phyloP scores from a whole-genome alignment of 2,329 filamentous ascomycete species.

The Neonectria magnoliae region DNA sequence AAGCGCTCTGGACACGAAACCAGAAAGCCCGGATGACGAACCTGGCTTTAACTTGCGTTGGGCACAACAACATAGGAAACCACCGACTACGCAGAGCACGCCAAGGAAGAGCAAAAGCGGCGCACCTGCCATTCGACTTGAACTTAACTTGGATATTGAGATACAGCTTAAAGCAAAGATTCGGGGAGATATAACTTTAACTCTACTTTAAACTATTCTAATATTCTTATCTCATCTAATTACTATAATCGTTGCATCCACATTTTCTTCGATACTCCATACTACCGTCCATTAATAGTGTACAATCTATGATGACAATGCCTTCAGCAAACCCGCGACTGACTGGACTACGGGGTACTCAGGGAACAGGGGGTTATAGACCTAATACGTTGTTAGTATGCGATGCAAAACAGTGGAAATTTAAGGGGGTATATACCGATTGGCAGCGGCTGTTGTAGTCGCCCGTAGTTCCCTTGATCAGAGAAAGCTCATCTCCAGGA shows the following conservation, averaged over 20 bases:
- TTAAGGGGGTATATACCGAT: slow-evolving; percentile 21
- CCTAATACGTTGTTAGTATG: slow-evolving; percentile 10
- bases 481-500: slow-evolving; percentile 34
- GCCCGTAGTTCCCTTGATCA: slow-evolving; percentile 6
- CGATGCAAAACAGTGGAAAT: neutral
- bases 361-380: slow-evolving; percentile 19
- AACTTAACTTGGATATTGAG: neutral
- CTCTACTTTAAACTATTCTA: neutral
- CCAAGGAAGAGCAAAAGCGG: neutral
- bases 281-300: neutral
- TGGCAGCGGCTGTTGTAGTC: slow-evolving; percentile 36
- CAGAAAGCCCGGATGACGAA: neutral
- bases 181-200: neutral
- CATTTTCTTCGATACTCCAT: neutral
- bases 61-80: neutral
- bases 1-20: neutral
- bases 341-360: slow-evolving; percentile 25
- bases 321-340: neutral
- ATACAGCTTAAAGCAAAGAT: neutral
- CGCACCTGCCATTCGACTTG: neutral
- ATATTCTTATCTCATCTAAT: neutral
- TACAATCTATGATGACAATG: neutral
- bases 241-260: neutral
- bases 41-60: neutral
- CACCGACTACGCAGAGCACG: neutral